Conservation (phyloP, 495 filamentous ascomycete species). For the Aspergillus baeticus region DNA sequence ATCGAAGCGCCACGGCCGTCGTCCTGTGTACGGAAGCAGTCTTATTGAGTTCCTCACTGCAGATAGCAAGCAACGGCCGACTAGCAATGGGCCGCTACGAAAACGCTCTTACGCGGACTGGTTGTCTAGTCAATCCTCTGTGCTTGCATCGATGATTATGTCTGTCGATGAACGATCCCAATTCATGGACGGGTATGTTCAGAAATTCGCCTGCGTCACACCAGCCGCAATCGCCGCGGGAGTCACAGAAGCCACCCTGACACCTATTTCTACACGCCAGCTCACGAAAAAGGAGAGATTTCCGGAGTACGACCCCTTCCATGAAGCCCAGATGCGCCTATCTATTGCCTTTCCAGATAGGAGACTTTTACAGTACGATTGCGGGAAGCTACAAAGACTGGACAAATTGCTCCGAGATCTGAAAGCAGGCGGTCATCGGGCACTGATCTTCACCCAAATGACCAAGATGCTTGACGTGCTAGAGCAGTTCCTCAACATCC, state of each 20-base stretch:
- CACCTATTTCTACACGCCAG: conserved; percentile 60
- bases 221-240: conserved; percentile 82
- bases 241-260: conserved; percentile 64
- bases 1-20: conserved; percentile 73
- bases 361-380: conserved; percentile 93
- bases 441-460: conserved; percentile 99
- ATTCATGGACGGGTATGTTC: conserved; percentile 69
- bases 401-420: conserved; percentile 83
- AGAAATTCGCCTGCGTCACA: conserved; percentile 87
- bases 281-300: conserved; percentile 50
- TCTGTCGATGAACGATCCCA: conserved; percentile 70
- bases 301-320: conserved; percentile 76
- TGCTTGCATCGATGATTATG: conserved; percentile 69
- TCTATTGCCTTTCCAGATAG: conserved; percentile 98
- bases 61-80: conserved; percentile 47
- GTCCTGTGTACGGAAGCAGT: conserved; percentile 76
- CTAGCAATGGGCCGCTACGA: conserved; percentile 37
- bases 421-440: conserved; percentile 87
- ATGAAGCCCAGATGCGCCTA: conserved; percentile 87
- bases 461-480: conserved; percentile 97
- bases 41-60: conserved; percentile 71
- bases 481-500: conserved; percentile 97
- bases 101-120: conserved; percentile 60
- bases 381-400: conserved; percentile 91
- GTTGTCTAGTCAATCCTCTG: conserved; percentile 67